Conservation (phyloP, 768 basidiomycete genomes). For the Leccinum subgranulosum region DNA sequence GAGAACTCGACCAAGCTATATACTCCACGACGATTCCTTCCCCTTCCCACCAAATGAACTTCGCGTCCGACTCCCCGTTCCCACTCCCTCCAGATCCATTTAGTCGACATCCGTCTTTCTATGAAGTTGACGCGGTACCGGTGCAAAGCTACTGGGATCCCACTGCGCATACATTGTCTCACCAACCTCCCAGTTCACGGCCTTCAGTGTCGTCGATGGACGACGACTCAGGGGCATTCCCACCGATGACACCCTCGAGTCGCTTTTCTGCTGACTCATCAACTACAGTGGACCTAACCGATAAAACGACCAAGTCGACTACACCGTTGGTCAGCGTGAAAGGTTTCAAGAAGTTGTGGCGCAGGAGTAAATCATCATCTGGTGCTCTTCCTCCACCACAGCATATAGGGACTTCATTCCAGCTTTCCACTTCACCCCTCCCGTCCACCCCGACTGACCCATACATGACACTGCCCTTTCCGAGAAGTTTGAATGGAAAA, state of each 20-base stretch:
- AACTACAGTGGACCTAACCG: conserved; percentile 31
- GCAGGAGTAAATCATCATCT: conserved; percentile 56
- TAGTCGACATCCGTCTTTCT: conserved; percentile 60
- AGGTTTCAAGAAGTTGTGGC: conserved; percentile 74
- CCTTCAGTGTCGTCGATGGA: conserved; percentile 26
- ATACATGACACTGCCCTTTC: conserved; percentile 25
- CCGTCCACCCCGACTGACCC: conserved; percentile 37
- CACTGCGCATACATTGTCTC: conserved; percentile 20
- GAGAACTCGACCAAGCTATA: conserved; percentile 47
- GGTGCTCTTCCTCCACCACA: conserved; percentile 33
- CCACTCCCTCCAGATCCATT: conserved; percentile 87
- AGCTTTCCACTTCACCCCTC: conserved; percentile 21
- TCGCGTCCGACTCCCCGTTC: conserved; percentile 52
- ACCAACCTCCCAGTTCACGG: conserved; percentile 20
- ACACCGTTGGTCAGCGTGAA: conserved; percentile 69
- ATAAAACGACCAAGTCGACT: conserved; percentile 27
- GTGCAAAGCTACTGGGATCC: conserved; percentile 46
- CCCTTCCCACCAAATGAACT: conserved; percentile 21
- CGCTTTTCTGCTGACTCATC: conserved; percentile 79
- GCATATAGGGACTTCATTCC: conserved; percentile 37
- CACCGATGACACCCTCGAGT: conserved; percentile 41
- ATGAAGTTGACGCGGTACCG: conserved; percentile 29
- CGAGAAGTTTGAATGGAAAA: conserved; percentile 24
- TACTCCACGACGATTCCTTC: conserved; percentile 42
- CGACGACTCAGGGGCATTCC: conserved; percentile 12